Evolutionary conservation across 225 moss, liverwort and hornwort genomes (phyloP), one percentile per base, ranked within the genome.

Genomic region (Neckera pumila): DNA sequence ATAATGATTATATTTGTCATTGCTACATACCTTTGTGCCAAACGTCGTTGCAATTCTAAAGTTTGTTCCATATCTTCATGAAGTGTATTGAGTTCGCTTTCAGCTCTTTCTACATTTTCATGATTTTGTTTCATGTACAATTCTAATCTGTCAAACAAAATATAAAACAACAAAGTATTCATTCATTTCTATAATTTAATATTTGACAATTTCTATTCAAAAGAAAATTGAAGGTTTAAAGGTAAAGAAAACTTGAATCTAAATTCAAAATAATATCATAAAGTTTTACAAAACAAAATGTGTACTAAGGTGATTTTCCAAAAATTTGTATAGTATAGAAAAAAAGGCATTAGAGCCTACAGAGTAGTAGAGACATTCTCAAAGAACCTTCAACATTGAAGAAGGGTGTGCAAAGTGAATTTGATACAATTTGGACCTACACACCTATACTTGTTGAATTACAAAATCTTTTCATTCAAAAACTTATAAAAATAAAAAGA

Each of bases 31-130:
- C 96, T 92, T 90, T 97, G 98, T 43, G 98, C 98, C 36, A 98
- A 92, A 53, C 95, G 96, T 38, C 95, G 92, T 89, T 98, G 98
- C 31, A 97, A 83, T 81, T 98, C 96, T 61, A 98, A 91, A 25
- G 96, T 98, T 91, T 98, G 95, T 88, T 97, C 97, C 98, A 98
- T 97, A 73, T 98, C 97, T 87, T 97, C 98, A 85, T 98, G 97
- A 63, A 98, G 91, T 11, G 95, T 97, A 84, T 97, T 98, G 6
- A 98, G 76, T 88, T 98, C 96, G 23, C 87, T 95, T 85, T 98
- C 97, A 40, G 97, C 97, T 91, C 95, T 94, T 91, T 97, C 95
- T 27, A 98, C 97, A 91, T 98, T 98, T 87, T 97, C 95, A 94
- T 96, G 95, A 87, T 97, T 98, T 90, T 96, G 97, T 89, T 98